Conservation (phyloP, 768 basidiomycete species). For the Tricholoma furcatifolium region DNA sequence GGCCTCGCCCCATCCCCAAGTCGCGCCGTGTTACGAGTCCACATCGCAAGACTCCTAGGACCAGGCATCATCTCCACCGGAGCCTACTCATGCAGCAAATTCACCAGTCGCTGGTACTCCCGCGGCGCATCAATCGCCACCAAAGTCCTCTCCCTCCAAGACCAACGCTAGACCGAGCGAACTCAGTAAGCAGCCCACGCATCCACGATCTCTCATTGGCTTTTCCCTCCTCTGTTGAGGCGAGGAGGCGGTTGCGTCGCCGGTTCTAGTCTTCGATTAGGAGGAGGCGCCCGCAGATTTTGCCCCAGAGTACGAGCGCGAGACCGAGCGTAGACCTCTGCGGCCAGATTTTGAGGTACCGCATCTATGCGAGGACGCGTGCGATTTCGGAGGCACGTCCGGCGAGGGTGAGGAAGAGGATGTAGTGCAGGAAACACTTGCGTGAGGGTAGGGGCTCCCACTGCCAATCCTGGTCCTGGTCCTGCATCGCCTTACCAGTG, state of each 20-base stretch:
- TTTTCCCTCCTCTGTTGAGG: not conserved
- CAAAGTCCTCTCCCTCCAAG: not conserved
- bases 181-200: not conserved
- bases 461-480: not conserved
- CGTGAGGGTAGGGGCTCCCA: constrained; percentile 9
- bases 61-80: constrained; percentile 44
- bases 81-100: constrained; percentile 62
- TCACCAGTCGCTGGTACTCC: constrained; percentile 43
- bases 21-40: constrained; percentile 21
- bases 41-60: constrained; percentile 32
- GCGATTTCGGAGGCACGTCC: constrained; percentile 12
- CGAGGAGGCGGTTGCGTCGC: not conserved
- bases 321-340: constrained; percentile 54
- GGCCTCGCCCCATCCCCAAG: constrained; percentile 6
- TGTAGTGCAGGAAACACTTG: constrained; percentile 9
- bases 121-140: constrained; percentile 16
- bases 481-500: not conserved
- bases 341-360: constrained; percentile 51
- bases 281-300: constrained; percentile 63
- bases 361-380: constrained; percentile 59
- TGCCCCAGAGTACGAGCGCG: constrained; percentile 69
- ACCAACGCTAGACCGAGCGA: not conserved
- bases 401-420: constrained; percentile 7
- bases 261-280: constrained; percentile 46
- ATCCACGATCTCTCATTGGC: constrained; percentile 1